Evolutionary conservation across 306 rosid genomes (phyloP).

Genomic region (Citrullus colocynthis): DNA sequence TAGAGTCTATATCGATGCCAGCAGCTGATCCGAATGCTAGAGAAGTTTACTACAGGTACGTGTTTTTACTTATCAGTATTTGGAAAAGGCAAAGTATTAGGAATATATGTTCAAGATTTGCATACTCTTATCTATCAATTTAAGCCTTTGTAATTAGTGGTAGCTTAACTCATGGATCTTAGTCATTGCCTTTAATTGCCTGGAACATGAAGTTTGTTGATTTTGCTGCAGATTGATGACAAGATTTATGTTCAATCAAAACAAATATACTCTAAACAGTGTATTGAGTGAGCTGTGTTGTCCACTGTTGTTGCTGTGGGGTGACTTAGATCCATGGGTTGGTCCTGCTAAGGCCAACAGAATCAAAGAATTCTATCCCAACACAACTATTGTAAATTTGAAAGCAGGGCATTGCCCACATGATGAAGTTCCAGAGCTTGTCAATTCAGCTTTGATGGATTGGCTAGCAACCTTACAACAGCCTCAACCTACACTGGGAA

Average conservation of each 20-base stretch:
- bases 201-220: not conserved
- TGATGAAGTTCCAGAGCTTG: constrained; percentile 75
- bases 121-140: not conserved
- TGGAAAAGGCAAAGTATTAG: not conserved
- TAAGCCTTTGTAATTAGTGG: not conserved
- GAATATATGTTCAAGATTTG: not conserved
- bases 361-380: constrained; percentile 74
- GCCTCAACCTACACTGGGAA: constrained; percentile 30
- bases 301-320: constrained; percentile 83
- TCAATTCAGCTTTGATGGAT: constrained; percentile 59
- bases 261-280: constrained; percentile 61
- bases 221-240: constrained; percentile 60
- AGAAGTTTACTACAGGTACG: constrained; percentile 83
- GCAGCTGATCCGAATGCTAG: constrained; percentile 88
- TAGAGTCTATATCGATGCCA: constrained; percentile 73
- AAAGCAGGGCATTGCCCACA: constrained; percentile 97
- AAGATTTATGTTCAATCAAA: constrained; percentile 66
- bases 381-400: constrained; percentile 53
- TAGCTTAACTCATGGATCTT: not conserved
- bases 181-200: not conserved
- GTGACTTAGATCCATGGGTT: constrained; percentile 96
- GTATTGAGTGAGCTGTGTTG: constrained; percentile 57
- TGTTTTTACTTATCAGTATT: not conserved
- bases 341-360: constrained; percentile 73
- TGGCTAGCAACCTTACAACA: constrained; percentile 44